Evolutionary conservation across 164 flowering plant genomes (phyloP), one percentile per base, ranked within the genome.

Genomic region (Magnolia sinica): DNA sequence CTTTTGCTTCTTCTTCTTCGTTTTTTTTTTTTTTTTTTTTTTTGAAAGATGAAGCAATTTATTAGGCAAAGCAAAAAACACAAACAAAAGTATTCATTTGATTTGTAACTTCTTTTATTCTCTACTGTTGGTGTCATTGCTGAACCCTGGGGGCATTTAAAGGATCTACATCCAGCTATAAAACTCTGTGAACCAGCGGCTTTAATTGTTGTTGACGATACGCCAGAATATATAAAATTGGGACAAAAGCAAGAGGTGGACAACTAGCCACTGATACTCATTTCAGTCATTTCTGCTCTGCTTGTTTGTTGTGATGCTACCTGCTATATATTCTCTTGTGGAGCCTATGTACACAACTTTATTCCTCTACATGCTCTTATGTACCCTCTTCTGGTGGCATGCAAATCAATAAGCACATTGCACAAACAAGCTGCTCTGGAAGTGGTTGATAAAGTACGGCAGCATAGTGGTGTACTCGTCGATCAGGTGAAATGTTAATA

Each of bases 351-450:
- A n/a, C 22, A 64, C 27, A 55, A 76, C 22, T 69, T 29, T 9
- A 22, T 66, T n/a, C 75, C 52, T 63, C 67, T 77, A 7, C 92
- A 96, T 98, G 99, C 99, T 79, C 96, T 96, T 71, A 94, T 96
- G 96, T 96, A 94, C 79, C 99, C 99, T 63, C 98, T 96, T 75
- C 94, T 96, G 63, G 99, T 96, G 77, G 99, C 99, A 18, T 96
- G 99, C 77, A 96, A 94, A 85, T 93, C 99, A 58, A 90, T 94
- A 76, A 94, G 98, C 87, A 86, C 83, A 80, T 83, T 92, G 76
- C 94, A 97, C 52, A 92, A 79, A 83, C 92, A 92, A 76, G 99
- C 99, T 58, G 99, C 99, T 81, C 89, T 91, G 81, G 98, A 93
- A 88, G 99, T 96, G 49, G 99, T 96, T 80, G 96, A 93, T 81